Conservation (phyloP, 768 basidiomycete genomes). For the Clathrus columnatus region DNA sequence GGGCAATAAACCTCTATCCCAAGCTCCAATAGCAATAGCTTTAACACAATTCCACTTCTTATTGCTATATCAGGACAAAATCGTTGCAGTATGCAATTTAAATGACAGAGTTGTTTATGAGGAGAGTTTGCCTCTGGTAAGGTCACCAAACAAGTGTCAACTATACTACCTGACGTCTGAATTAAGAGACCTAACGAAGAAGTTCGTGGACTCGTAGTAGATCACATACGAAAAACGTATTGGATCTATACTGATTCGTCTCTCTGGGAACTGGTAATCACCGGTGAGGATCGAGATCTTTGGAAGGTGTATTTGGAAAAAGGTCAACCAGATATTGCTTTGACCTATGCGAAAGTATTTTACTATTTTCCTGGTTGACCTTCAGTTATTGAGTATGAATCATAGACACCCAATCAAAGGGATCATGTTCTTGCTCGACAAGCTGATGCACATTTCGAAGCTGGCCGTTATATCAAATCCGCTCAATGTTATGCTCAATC, state of each 20-base stretch:
- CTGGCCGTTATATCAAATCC: constrained; percentile 80
- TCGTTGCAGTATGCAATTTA: constrained; percentile 69
- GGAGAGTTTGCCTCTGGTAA: constrained; percentile 71
- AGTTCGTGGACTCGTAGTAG: constrained; percentile 68
- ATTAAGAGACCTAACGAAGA: constrained; percentile 67
- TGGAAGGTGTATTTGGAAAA: constrained; percentile 87
- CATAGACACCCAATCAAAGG: constrained; percentile 77
- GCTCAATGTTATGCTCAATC: constrained; percentile 90
- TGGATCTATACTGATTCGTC: constrained; percentile 91
- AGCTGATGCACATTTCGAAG: constrained; percentile 69
- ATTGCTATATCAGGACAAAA: constrained; percentile 68
- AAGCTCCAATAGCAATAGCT: constrained; percentile 65
- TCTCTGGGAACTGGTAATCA: constrained; percentile 77
- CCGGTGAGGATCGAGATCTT: constrained; percentile 87
- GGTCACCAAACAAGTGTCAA: constrained; percentile 18
- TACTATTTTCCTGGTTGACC: neutral
- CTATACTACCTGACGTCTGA: neutral
- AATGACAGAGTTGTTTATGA: constrained; percentile 80
- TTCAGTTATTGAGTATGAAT: neutral
- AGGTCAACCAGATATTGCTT: constrained; percentile 66
- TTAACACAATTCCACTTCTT: constrained; percentile 92
- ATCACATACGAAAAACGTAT: constrained; percentile 82
- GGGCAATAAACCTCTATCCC: constrained; percentile 16
- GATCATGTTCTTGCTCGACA: constrained; percentile 79
- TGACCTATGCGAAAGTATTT: constrained; percentile 71